Evolutionary conservation across 2,329 filamentous ascomycete genomes (phyloP).

Genomic region (Sordariomycetes sp.): DNA sequence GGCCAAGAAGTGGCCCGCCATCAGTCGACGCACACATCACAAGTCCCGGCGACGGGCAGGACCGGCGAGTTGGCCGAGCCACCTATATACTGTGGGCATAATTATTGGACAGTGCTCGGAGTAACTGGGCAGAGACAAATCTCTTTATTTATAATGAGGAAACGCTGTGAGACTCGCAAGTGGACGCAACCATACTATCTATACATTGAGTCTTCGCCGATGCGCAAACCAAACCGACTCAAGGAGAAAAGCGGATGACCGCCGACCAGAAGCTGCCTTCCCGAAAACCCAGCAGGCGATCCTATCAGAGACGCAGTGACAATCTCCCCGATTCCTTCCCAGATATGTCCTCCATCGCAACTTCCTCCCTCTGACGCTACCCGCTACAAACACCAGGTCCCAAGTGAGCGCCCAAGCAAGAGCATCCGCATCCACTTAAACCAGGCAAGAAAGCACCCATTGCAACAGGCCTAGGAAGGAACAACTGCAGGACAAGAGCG

Average conservation of each 20-base stretch:
- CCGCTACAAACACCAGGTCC: background rate
- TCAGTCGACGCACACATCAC: background rate
- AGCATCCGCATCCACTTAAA: background rate
- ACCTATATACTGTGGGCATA: background rate
- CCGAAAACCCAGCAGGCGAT: background rate
- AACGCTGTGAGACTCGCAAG: slow-evolving; percentile 2
- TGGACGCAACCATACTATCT: slow-evolving; percentile 21
- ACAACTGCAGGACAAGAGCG: background rate
- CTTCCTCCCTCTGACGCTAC: background rate
- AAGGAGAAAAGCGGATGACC: background rate
- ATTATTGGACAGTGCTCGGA: background rate
- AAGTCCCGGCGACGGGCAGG: background rate
- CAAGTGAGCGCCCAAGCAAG: background rate
- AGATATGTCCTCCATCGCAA: background rate
- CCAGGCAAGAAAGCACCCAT: background rate
- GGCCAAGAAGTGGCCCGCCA: background rate
- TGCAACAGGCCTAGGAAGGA: background rate
- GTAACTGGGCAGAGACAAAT: background rate
- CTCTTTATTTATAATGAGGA: background rate
- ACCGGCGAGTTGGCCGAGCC: background rate
- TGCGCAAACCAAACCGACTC: slow-evolving; percentile 24
- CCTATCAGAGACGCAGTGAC: background rate
- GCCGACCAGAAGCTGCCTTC: slow-evolving; percentile 17
- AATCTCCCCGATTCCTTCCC: background rate
- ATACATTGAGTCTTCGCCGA: slow-evolving; percentile 21